Evolutionary conservation across 495 filamentous ascomycete species (phyloP).

Genomic region (Trichocladium uniseriatum): DNA sequence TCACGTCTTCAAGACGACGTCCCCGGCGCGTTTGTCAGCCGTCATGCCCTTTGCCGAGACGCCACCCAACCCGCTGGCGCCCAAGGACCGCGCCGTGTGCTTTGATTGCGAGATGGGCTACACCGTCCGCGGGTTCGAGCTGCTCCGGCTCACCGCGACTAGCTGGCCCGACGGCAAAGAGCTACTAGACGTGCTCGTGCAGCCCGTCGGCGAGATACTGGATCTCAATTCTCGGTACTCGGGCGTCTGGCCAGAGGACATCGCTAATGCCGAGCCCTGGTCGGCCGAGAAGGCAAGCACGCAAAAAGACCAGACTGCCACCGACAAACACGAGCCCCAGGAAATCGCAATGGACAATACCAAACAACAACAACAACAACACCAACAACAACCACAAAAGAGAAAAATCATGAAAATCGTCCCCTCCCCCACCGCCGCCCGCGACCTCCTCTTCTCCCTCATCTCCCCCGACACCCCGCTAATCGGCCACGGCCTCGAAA

Average conservation of each 20-base stretch:
- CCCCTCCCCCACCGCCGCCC: constrained; percentile 58
- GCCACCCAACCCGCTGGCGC: constrained; percentile 46
- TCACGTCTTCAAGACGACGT: constrained; percentile 83
- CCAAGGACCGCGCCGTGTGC: constrained; percentile 47
- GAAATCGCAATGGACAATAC: not conserved
- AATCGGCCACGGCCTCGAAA: constrained; percentile 90
- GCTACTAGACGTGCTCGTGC: constrained; percentile 77
- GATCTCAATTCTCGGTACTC: constrained; percentile 89
- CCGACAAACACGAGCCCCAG: not conserved
- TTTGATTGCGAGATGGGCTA: constrained; percentile 99
- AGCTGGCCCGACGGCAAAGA: constrained; percentile 72
- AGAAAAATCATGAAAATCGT: constrained; percentile 51
- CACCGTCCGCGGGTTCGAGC: constrained; percentile 73
- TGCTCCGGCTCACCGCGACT: constrained; percentile 78
- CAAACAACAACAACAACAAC: not conserved
- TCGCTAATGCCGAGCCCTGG: constrained; percentile 57
- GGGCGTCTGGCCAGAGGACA: constrained; percentile 68
- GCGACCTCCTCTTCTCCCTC: constrained; percentile 59
- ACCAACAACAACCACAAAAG: constrained; percentile 3
- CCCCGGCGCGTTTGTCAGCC: constrained; percentile 63
- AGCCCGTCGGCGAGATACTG: constrained; percentile 71
- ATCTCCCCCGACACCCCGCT: constrained; percentile 68
- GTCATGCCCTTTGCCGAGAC: constrained; percentile 73
- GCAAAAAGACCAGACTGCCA: not conserved
- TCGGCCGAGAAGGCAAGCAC: constrained; percentile 16